Evolutionary conservation across 108 stramenopile genomes (phyloP), one percentile per base, ranked within the genome.

Genomic region (Cyclotella sp.): DNA sequence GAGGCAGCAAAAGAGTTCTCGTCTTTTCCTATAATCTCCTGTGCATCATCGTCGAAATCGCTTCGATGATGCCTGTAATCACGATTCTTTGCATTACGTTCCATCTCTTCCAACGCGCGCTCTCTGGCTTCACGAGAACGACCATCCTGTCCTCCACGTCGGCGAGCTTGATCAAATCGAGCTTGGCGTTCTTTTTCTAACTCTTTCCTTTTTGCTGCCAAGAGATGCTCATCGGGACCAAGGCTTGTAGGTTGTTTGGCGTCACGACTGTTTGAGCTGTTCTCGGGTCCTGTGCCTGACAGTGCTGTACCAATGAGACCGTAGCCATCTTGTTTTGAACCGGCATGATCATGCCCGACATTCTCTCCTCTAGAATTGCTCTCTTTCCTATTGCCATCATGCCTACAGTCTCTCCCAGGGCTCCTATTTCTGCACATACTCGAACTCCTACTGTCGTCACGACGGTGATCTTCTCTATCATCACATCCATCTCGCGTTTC

Each of bases 151-250:
- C 29, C 46, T 18, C 47, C 26, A 11, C 43, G 28, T 11, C 67
- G 49, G 12, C 67, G 49, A 39, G 49, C 27, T 39, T 68, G 67
- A 39, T 52, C 67, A 12, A 52, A 44, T 18, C 44, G 19, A 3
- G 67, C 26, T 15, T 68, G 81, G 16, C 86, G 76, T 70, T 83
- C 83, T 60, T 51, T 58, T 16, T 90, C 89, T 34, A 58, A 53
- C 49, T 85, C 84, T 16, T 85, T 64, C 49, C 84, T 78, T 63
- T 86, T 90, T 40, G 84, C 72, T 41, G 75, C 84, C 44, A 93
- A 62, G 7, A 92, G 63, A 4, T 85, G 73, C 19, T 51, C 75
- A 60, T 85, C 74, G 10, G 94, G 94, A 26, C 92, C 92, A 4
- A 95, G 73, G 69, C 86, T 78, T 3, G 45, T 40, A 26, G 30